A percentile compares a stretch with the other conserved stretches of the same genome.
Evolutionary conservation across 2,329 filamentous ascomycete species (phyloP).

Genomic region (Cladophialophora carrionii): DNA sequence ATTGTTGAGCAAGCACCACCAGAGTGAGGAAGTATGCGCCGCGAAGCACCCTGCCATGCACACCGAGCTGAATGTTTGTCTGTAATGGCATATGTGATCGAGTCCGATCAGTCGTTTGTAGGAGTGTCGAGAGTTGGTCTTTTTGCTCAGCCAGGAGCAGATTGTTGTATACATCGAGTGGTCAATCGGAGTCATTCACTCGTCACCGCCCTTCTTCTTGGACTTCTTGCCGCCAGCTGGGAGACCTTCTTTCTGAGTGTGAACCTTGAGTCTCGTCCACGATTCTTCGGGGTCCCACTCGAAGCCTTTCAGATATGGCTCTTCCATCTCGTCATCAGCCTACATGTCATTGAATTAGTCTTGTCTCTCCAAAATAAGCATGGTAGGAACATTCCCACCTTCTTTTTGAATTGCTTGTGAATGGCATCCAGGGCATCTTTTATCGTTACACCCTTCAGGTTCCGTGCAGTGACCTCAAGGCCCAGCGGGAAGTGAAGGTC

Average conservation of each 20-base stretch:
- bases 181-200: conserved; percentile 25
- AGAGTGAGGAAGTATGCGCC: conserved; percentile 22
- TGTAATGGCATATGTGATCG: conserved; percentile 22
- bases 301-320: conserved; percentile 87
- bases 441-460: conserved; percentile 92
- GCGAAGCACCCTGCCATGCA: conserved; percentile 30
- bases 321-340: conserved; percentile 88
- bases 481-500: conserved; percentile 90
- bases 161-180: conserved; percentile 12
- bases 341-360: conserved; percentile 46
- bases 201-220: conserved; percentile 63
- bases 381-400: conserved; percentile 61
- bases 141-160: conserved; percentile 21
- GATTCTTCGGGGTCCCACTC: conserved; percentile 95
- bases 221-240: conserved; percentile 60
- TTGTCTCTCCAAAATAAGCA: background rate
- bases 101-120: conserved; percentile 20
- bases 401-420: conserved; percentile 95
- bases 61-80: conserved; percentile 23
- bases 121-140: conserved; percentile 27
- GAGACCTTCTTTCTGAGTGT: conserved; percentile 73
- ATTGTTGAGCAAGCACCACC: conserved; percentile 17
- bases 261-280: conserved; percentile 84
- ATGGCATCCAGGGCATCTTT: conserved; percentile 96
- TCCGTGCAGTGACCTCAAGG: conserved; percentile 83